Evolutionary conservation across 2,329 filamentous ascomycete species (phyloP), one percentile per base, ranked within the genome.

Genomic region (Sphaceloma murrayae): DNA sequence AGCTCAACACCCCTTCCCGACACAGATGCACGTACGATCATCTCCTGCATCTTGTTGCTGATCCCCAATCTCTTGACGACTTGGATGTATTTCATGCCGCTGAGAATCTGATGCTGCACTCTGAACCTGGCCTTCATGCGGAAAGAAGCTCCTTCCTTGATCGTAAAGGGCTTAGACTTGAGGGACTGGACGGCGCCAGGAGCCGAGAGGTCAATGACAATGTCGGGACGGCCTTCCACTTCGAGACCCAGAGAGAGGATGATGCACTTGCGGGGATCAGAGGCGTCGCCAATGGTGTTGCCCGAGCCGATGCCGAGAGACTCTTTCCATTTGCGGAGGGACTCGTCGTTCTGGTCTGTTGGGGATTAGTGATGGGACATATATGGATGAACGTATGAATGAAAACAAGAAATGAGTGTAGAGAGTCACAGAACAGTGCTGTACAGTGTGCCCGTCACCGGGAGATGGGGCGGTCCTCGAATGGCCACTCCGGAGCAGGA

Each of bases 71-170:
- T 75, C 75, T 91, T 94, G 51, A 95, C 84, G 30, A 87, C 76
- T 69, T 98, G 91, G 47, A 98, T 77, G 65, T 96, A 98, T 70
- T 95, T 93, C 61, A 98, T 69, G 34, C 91, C 91, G 56, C 85
- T 91, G 45, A 96, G 76, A 53, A 98, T 89, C 67, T 96, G 84
- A 64, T 95, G 87, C 72, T 98, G 87, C 34, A 98, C 91, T 69
- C 88, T 83, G 75, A 96, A 98, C 50, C 78, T 77, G 47, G 83
- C 88, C 62, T 84, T 87, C 85, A 96, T 96, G 66, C 83, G 85
- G 71, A 96, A 98, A 56, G 78, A 82, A 55, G 82, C 78, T 45
- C 86, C 87, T 67, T 96, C 91, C 75, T 96, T 98, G 72, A 98
- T 95, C 61, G 77, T 89, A 72, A 98, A 98, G 10, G 91, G 91